Base-by-base conservation (phyloP, 768 basidiomycete species). In the Cyathus striatus region DNA sequence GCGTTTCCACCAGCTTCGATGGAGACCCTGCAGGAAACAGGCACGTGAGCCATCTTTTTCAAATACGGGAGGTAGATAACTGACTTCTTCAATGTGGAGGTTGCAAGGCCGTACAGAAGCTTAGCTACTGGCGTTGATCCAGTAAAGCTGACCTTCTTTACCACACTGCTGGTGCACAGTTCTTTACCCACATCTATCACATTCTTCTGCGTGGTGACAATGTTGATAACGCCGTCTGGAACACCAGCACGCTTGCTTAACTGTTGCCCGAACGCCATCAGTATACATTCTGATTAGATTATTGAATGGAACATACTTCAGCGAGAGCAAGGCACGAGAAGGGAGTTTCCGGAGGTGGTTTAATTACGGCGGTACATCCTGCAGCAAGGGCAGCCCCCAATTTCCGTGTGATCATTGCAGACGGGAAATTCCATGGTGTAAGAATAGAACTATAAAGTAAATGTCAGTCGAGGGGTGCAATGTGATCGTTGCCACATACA, bases 291-390 rank as follows among this genome's bases (percentile, higher is more conserved):
- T 40, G 18, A 12, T 13, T 14, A 20, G 9, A 36, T 14, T 33
- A 21, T 18, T 24, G 23, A 30, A 18, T n/a, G 26, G n/a, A 34
- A 42, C 48, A 27, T 54, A 89, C 90, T 71, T 96, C 94, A n/a
- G 81, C 84, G 17, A 97, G 72, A 4, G 95, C 96, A 9, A 98
- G 76, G 6, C 83, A 81, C 23, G 90, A 91, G 66, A 90, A 96
- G 1, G 96, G 96, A 0, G 96, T 91, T 63, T 99, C 96, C 1
- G 91, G 78, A 1, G 96, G 85, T 1, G 94, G 94, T 54, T 98
- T 98, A 61, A 97, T 83, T 37, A 99, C 93, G 0, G 83, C 76
- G 0, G 95, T 96, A 59, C 95, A 97, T n/a, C 96, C 96, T 13
- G 92, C 92, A 2, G 94, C 95, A 13, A 98, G 76, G 18, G 90